These are phyloP conservation scores for Odontarrhena argentea DNA, from an alignment of 345 rosid species.

Conservation along the genomic window DNA sequence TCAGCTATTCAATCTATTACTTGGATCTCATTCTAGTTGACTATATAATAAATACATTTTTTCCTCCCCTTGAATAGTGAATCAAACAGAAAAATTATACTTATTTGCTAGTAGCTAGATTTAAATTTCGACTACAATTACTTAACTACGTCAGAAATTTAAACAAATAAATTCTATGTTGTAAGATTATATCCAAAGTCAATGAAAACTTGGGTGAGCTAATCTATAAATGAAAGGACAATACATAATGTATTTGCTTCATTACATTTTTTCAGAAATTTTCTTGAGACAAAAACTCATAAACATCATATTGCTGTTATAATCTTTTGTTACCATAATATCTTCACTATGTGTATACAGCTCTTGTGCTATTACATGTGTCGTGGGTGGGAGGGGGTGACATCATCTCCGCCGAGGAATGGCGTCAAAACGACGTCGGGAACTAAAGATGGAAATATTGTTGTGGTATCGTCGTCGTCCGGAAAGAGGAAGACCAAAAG, in stretches of 20 bases:
- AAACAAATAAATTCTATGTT: neutral
- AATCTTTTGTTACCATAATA: neutral
- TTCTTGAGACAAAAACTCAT: too few relatives aligned
- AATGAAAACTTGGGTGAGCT: neutral
- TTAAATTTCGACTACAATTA: conserved; percentile 12
- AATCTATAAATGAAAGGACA: conserved; percentile 13
- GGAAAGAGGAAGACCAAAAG: conserved; percentile 8
- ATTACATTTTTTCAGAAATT: neutral
- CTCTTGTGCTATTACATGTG: conserved; percentile 16
- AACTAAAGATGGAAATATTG: conserved; percentile 29
- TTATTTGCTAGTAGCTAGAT: neutral
- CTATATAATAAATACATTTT: neutral
- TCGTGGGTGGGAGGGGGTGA: neutral
- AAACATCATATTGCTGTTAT: neutral
- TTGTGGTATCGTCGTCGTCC: conserved; percentile 21
- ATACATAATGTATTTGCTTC: neutral
- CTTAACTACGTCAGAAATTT: neutral
- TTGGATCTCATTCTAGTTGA: conserved; percentile 15
- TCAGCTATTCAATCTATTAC: neutral
- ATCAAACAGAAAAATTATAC: neutral
- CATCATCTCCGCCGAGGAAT: neutral
- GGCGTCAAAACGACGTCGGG: conserved; percentile 7
- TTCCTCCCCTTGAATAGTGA: neutral
- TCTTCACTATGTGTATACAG: neutral
- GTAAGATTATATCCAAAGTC: conserved; percentile 3